These are phyloP conservation scores for Fraxinus quadrangulata DNA, from an alignment of 257 asterid genomes.

Conservation along the genomic window DNA sequence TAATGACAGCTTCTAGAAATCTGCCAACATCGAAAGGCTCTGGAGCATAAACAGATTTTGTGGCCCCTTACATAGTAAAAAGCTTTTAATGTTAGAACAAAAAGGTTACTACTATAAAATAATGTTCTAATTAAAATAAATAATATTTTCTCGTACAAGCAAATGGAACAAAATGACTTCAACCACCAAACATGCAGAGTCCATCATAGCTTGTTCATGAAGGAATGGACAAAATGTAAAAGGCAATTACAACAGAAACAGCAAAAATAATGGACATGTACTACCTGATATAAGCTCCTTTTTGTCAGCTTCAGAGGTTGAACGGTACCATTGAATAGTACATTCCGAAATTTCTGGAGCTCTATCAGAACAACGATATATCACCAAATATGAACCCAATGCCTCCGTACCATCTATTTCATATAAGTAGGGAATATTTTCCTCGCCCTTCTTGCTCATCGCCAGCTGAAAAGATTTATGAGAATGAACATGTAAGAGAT, in stretches of 20 bases:
- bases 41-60: constrained; percentile 81
- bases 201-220: not conserved
- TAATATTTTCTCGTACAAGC: not conserved
- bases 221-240: not conserved
- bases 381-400: constrained; percentile 72
- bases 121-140: not conserved
- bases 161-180: not conserved
- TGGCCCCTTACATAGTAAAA: constrained; percentile 64
- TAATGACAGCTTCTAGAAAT: constrained; percentile 75
- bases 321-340: constrained; percentile 79
- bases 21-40: constrained; percentile 95
- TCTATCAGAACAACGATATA: constrained; percentile 62
- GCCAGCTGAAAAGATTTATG: constrained; percentile 59
- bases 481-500: constrained; percentile 21
- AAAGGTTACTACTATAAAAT: not conserved
- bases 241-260: not conserved
- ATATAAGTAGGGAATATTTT: constrained; percentile 39
- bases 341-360: constrained; percentile 64
- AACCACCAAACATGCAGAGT: no score
- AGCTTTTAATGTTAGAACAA: constrained; percentile 4
- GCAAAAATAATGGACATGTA: not conserved
- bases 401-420: constrained; percentile 80
- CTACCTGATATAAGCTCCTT: constrained; percentile 85
- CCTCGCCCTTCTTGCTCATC: constrained; percentile 60
- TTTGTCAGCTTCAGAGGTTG: constrained; percentile 61